Evolutionary conservation across 352 stramenopile species (phyloP), one percentile per base, ranked within the genome.

Genomic region (Globisporangium iwayamae): DNA sequence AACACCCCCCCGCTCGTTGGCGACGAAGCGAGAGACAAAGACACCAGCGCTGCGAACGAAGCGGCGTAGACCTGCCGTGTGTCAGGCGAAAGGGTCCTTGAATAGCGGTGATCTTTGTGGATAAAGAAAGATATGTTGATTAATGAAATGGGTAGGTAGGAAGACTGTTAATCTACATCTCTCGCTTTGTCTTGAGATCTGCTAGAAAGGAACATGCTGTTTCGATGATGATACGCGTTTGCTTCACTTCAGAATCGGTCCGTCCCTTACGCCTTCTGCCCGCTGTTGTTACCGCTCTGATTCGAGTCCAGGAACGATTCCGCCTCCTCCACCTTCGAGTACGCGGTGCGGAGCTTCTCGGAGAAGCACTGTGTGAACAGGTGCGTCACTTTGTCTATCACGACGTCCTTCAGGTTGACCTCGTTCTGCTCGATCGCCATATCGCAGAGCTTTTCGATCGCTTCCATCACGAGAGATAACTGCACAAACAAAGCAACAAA

Each of bases 281-380:
- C 32, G 36, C 43, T 68, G 38, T 56, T 63, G 13, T 62, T 69
- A 54, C 53, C 75, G 43, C 75, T 62, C 71, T 68, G 63, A 20
- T 81, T 73, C 25, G 70, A 64, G 65, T 77, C 65, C 46, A 71
- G 46, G 2, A 76, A 62, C 56, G 65, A 67, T 45, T 79, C 71
- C 38, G 60, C 67, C 54, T 90, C 79, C 59, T 92, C 83, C 11
- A 86, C 78, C 54, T 89, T 89, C 8, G 72, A 72, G 68, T 87
- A 90, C 32, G 85, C 71, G 0, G 69, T 67, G 34, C 75, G 69
- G 16, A 90, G 57, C 53, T 86, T 88, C 38, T 91, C 79, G 9
- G 80, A 85, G 67, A 93, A 94, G 63, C 83, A 94, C 32, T 90
- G 78, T 18, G 83, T 87, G 67, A 92, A 91, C 11, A 87, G 66